Evolutionary conservation across 202 grass and related monocot genomes (phyloP).

Genomic region (Musa balbisiana): DNA sequence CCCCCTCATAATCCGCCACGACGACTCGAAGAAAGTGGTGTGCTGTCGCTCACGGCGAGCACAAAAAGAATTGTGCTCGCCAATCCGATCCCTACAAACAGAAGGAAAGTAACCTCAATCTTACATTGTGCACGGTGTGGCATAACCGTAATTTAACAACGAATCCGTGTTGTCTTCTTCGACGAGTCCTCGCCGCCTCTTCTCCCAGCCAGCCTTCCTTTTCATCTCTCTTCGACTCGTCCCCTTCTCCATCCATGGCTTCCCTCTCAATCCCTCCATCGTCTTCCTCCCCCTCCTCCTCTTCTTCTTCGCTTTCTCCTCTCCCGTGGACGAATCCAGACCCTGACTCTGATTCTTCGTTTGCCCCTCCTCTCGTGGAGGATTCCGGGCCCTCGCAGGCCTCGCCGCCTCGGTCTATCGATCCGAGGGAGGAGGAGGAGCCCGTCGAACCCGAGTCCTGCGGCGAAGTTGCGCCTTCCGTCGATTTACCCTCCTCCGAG

Average conservation of each 20-base stretch:
- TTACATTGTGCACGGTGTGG: too few species aligned
- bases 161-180: too few species aligned
- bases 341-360: slow-evolving; percentile 6
- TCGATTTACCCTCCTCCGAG: not conserved
- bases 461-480: not conserved
- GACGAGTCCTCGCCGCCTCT: too few species aligned
- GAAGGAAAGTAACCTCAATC: too few species aligned
- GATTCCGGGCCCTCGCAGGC: not conserved
- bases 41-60: too few species aligned
- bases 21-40: too few species aligned
- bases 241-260: slow-evolving; percentile 21
- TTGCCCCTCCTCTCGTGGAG: not conserved
- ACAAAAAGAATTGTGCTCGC: too few species aligned
- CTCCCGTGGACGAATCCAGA: slow-evolving; percentile 10
- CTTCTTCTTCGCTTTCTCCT: not conserved
- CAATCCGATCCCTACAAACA: too few species aligned
- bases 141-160: too few species aligned
- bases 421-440: not conserved
- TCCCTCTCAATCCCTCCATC: slow-evolving; percentile 25
- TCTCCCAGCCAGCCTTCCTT: not conserved
- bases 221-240: not conserved
- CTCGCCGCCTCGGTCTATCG: not conserved
- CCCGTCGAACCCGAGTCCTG: slow-evolving; percentile 6
- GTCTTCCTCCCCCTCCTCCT: not conserved
- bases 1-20: too few species aligned